Evolutionary conservation across 176 grass and related monocot species (phyloP), one percentile per base, ranked within the genome.

Genomic region (Typha latifolia): DNA sequence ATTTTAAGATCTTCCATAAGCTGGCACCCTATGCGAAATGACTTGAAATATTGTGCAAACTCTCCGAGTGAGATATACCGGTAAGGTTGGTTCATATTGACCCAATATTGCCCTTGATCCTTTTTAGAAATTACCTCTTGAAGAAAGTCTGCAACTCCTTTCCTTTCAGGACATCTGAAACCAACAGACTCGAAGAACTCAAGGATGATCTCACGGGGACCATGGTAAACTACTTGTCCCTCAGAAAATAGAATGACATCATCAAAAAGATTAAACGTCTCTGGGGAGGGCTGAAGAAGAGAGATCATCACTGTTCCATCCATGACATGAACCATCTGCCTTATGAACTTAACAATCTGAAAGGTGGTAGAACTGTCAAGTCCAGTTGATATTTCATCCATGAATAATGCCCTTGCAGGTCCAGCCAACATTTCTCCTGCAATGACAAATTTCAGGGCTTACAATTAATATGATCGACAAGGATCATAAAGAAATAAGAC

Each of bases 331-430:
- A 86, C 88, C 63, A 78, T 62, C 14, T 91, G 83, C 3, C 78
- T 78, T 13, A 91, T 75, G 49, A 59, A 91, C 47, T 84, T 86
- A 0, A 91, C 80, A 66, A 86, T 86, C 74, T 91, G 67, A 66
- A 84, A 91, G 55, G 88, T 91, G 63, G 83, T 91, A 49, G 84
- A 80, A 22, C 88, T 91, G 73, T 91, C 88, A 18, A 91, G 81
- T 11, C 88, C 88, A 5, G 87, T 90, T 14, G 87, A 90, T 68
- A 90, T 90, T 69, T 90, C 87, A 21, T 90, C 87, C 87, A 90
- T 86, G 74, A 90, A 90, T 32, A 90, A 66, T 50, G 87, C 87
- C 51, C 62, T 80, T 68, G 87, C 87, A 12, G 87, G 87, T 3
- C 87, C 87, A 2, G 80, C 82, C 56, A 90, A 18, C 83, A 90